Evolutionary conservation across 2,329 filamentous ascomycete genomes (phyloP), one percentile per base, ranked within the genome.

Genomic region (Ciborinia camelliae): DNA sequence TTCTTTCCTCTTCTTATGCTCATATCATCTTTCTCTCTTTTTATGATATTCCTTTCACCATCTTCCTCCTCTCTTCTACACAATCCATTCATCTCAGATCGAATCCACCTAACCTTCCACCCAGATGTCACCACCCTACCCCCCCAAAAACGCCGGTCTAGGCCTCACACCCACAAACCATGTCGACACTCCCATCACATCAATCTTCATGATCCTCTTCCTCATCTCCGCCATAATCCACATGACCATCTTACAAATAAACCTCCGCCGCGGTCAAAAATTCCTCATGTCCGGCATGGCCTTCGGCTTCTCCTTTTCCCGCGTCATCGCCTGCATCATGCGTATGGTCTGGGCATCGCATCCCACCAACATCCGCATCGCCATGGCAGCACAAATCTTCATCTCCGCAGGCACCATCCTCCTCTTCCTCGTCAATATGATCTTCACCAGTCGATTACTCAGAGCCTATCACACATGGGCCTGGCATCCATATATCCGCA

Each of bases 351-450:
- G 81, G 82, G 37, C 53, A 12, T 37, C 37, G 4, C 32, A 63
- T 20, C 62, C 52, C 1, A 15, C 7, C 23, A 63, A 63, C 14
- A 35, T 51, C n/a, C 32, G 35, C 9, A 28, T 63, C 23, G 62
- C 43, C 18, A 41, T 63, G 20, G 43, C 62, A 1, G 62, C 62
- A 1, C 53, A 58, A n/a, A 28, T 63, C 2, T 63, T 63, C 26
- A 53, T 70, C 30, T 65, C 67, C 9, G 68, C 63, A 10, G 69
- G 68, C 26, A 86, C 92, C 15, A 75, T 95, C 45, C 76, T 96
- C 9, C 79, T 96, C 35, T 93, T 90, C 75, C 78, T 93, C 70
- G 79, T 92, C 76, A 94, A 96, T 77, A 77, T 96, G 47, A 78
- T 95, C 72, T 90, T 92, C 72, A 78, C 87, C 0, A 90, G 92